Evolutionary conservation across 2,329 filamentous ascomycete species (phyloP), one percentile per base, ranked within the genome.

Genomic region (Juglanconis sp.): DNA sequence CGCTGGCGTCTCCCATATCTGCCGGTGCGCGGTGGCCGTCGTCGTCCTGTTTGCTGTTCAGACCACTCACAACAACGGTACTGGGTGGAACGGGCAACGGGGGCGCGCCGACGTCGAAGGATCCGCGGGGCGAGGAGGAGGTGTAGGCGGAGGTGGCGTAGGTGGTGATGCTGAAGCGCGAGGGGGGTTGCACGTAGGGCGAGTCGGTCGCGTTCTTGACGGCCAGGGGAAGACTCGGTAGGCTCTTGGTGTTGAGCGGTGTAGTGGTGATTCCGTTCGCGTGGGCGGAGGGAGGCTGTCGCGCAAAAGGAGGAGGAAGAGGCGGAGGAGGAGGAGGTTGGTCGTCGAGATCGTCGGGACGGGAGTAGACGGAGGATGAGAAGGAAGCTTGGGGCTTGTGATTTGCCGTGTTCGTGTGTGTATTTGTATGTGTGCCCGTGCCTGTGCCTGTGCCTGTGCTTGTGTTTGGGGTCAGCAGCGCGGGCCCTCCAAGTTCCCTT

Each of bases 121-220:
- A 75, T 36, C 71, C 66, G 17, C 17, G 13, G 53, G 72, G 76
- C 57, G 73, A 77, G 48, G 72, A 78, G 17, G 73, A 76, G 11
- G 74, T 71, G 36, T 73, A 72, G 49, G 78, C 72, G 5, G 83
- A 81, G 2, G 85, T 83, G 31, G 81, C 79, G 67, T 83, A 86
- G 2, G 85, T 88, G 7, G 84, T 87, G 64, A 83, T 76, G 72
- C 86, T 89, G 71, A 88, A 89, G 50, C 83, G 82, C 53, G 85
- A 88, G 2, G 76, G 72, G 5, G 84, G 83, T 59, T 84, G 80
- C 11, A 75, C 72, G 76, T 79, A 80, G 42, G 80, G 53, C 11
- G 59, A 62, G 57, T 63, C 55, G 46, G 32, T 17, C 15, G 8
- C 9, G 9, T 46, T 46, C 13, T 13, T 4, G 51, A 52, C 48